Base-by-base conservation (phyloP, 2,329 filamentous ascomycete genomes). In the Fusarium pseudocircinatum region DNA sequence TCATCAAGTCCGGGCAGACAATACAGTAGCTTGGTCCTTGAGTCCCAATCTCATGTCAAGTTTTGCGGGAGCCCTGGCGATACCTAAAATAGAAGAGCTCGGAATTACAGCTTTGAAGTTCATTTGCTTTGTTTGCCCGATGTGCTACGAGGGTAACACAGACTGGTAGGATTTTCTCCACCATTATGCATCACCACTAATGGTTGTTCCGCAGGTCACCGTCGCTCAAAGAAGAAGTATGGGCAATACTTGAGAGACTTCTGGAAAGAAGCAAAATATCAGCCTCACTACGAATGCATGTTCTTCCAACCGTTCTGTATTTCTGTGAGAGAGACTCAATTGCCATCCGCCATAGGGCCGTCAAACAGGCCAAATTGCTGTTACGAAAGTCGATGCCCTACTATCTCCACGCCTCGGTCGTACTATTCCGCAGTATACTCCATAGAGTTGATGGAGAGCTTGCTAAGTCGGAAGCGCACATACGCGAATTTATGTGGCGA, bases 401-500 rank as follows among this genome's bases (percentile, higher is more conserved):
- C n/a, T 77, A 79, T 49, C 72, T 76, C 28, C 78, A 80, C 28
- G 79, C 79, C 0, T 79, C 79, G 0, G 70, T 78, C 0, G 73
- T 72, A 1, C 74, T 81, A 5, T 81, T 80, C 24, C 73, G 78
- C 20, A 81, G 79, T 59, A 79, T 79, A 6, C 54, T 81, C 1
- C 58, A 63, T 30, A 76, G 79, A 0, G 32, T 78, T 6, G 76
- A 78, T 13, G 78, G 77, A 20, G 63, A 75, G 3, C 67, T 79
- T 4, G 73, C 44, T 22, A 76, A 75, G 37, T 79, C 79, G 0
- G 75, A 79, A 20, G 65, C 70, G 0, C 63, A 68, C 9, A 76
- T 81, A 24, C 70, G 65, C 3, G 73, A 76, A 18, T 80, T 80
- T 56, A 24, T 73, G 1, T 69, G 52, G 18, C 70, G 73, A 15